A percentile compares a stretch with the other conserved stretches of the same genome.
Conservation (phyloP, 805 yeast species). For the Saturnispora dispora region DNA sequence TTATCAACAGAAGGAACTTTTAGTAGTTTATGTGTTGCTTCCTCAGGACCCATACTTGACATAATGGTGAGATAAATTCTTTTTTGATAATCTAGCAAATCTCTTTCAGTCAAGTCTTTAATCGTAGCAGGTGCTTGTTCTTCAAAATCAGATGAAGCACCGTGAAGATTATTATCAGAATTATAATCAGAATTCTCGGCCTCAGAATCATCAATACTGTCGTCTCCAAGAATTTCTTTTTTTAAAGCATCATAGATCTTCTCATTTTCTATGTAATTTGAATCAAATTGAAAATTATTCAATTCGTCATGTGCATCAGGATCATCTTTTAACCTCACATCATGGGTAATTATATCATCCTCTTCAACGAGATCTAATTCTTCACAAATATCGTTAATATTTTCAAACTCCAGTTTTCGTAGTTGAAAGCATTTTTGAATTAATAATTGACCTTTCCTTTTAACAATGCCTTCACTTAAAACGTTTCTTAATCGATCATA, state of each 20-base stretch:
- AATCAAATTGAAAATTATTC: constrained; percentile 42
- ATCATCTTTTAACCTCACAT: constrained; percentile 44
- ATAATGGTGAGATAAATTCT: constrained; percentile 72
- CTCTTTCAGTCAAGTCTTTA: constrained; percentile 62
- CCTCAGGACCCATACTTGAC: constrained; percentile 88
- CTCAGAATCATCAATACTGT: constrained; percentile 19
- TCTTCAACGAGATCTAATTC: constrained; percentile 56
- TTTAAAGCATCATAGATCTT: constrained; percentile 35
- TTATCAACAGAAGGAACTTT: constrained; percentile 36
- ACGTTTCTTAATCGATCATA: constrained; percentile 53
- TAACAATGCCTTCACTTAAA: constrained; percentile 45
- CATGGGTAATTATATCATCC: constrained; percentile 51
- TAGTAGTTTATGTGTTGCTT: constrained; percentile 80
- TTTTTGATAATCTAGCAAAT: constrained; percentile 58
- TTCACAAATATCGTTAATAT: constrained; percentile 31
- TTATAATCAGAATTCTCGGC: constrained; percentile 19
- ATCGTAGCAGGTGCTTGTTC: constrained; percentile 27
- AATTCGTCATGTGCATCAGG: constrained; percentile 38
- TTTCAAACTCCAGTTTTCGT: constrained; percentile 36
- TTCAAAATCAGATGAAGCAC: background rate
- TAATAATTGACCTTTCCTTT: constrained; percentile 33
- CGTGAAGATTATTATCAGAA: constrained; percentile 13
- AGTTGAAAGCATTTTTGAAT: constrained; percentile 44
- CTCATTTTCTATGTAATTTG: constrained; percentile 42
- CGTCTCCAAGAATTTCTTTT: constrained; percentile 37